Conservation (phyloP, 2,329 filamentous ascomycete species). For the Sporothrix globosa region DNA sequence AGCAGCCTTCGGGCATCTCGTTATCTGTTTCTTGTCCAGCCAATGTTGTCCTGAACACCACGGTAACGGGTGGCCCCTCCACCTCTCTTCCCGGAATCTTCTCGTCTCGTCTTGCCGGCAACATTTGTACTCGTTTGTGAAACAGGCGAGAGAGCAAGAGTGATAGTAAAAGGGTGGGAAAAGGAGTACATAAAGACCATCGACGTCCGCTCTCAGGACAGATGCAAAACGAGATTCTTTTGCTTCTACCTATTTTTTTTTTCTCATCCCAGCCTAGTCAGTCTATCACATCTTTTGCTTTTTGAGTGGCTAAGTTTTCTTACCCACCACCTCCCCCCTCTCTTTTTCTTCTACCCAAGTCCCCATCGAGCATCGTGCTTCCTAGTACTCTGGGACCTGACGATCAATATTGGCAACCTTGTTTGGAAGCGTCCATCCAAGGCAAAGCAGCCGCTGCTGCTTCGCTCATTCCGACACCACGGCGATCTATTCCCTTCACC, state of each 20-base stretch:
- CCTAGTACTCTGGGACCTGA: conserved; percentile 14
- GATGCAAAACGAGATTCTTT: neutral
- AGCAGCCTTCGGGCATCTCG: conserved; percentile 22
- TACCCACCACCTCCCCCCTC: neutral
- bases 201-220: neutral
- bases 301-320: neutral
- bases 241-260: neutral
- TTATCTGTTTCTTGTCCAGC: conserved; percentile 15
- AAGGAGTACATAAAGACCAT: conserved; percentile 21
- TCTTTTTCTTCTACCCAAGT: neutral
- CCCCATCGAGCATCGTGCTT: conserved; percentile 2
- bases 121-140: neutral
- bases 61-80: neutral
- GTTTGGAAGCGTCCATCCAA: conserved; percentile 37
- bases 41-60: neutral
- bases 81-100: neutral
- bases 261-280: neutral
- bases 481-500: neutral
- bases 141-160: neutral
- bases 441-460: conserved; percentile 36
- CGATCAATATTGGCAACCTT: no score
- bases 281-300: neutral
- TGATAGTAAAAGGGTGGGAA: neutral
- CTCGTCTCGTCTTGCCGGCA: conserved; percentile 20
- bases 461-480: conserved; percentile 7